Evolutionary conservation across 805 yeast genomes (phyloP).

Genomic region (Saturnispora dispora): DNA sequence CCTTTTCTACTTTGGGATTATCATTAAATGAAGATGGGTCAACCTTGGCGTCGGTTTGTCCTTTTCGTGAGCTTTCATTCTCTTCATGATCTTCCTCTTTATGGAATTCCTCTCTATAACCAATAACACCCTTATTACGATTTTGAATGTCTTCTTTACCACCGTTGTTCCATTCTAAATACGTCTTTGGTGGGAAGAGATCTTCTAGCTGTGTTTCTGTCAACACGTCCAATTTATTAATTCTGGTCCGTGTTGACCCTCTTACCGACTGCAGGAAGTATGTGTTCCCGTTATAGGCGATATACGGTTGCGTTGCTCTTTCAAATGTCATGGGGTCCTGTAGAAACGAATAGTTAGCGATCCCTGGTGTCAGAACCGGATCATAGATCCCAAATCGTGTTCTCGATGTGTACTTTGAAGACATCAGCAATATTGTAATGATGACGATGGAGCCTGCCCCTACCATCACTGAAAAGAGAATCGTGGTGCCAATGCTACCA

Average conservation of each 20-base stretch:
- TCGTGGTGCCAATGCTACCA: slow-evolving; percentile 46
- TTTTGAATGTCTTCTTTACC: slow-evolving; percentile 45
- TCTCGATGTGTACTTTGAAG: slow-evolving; percentile 50
- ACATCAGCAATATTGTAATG: slow-evolving; percentile 46
- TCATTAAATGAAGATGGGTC: not conserved
- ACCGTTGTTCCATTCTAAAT: slow-evolving; percentile 51
- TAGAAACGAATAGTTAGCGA: slow-evolving; percentile 13
- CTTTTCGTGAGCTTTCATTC: not conserved
- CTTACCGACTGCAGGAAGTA: slow-evolving; percentile 4
- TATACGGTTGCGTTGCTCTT: slow-evolving; percentile 8
- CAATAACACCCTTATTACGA: slow-evolving; percentile 31
- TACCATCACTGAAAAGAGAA: slow-evolving; percentile 53
- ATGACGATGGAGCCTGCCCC: slow-evolving; percentile 56
- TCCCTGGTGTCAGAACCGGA: slow-evolving; percentile 16
- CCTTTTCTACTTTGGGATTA: not conserved
- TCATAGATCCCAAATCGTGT: slow-evolving; percentile 47
- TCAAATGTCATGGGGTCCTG: slow-evolving; percentile 3
- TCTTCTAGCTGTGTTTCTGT: slow-evolving; percentile 40
- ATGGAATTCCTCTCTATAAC: slow-evolving; percentile 32
- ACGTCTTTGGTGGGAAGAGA: slow-evolving; percentile 49
- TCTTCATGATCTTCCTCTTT: slow-evolving; percentile 19
- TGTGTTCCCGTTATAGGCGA: slow-evolving; percentile 4
- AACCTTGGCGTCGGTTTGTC: not conserved
- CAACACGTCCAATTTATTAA: slow-evolving; percentile 42
- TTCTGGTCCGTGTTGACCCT: not conserved